Conservation (phyloP, 495 filamentous ascomycete genomes). For the Parathielavia hyrcaniae region DNA sequence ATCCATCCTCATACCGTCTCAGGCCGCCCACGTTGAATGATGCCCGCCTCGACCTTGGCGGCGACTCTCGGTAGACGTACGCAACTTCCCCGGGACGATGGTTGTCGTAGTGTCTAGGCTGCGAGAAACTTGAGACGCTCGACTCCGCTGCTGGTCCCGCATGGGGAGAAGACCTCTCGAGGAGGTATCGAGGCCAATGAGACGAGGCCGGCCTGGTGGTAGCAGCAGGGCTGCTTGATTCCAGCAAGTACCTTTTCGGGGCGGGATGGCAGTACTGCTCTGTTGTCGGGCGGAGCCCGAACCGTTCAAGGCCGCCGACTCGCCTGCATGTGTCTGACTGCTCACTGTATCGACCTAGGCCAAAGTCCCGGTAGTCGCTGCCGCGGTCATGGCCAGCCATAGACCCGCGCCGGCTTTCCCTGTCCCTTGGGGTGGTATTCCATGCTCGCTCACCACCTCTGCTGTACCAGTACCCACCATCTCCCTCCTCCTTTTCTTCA, state of each 20-base stretch:
- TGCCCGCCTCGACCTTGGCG: constrained; percentile 1
- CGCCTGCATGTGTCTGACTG: background rate
- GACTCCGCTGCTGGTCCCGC: background rate
- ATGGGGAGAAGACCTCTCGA: background rate
- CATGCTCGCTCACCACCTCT: background rate
- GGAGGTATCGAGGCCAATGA: background rate
- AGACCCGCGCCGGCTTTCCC: background rate
- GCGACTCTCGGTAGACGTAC: constrained; percentile 13
- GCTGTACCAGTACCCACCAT: background rate
- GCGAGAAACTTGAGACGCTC: background rate
- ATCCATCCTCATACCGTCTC: constrained; percentile 8
- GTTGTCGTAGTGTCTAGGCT: constrained; percentile 7
- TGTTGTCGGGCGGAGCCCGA: background rate
- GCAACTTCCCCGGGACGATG: constrained; percentile 2
- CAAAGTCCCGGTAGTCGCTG: background rate
- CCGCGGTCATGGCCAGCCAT: background rate
- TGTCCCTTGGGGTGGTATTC: background rate
- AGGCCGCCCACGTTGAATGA: constrained; percentile 5
- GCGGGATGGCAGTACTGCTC: constrained; percentile 14
- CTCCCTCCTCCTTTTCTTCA: background rate
- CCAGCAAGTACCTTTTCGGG: constrained; percentile 10
- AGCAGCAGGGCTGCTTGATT: background rate
- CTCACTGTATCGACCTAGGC: background rate
- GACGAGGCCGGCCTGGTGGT: background rate
- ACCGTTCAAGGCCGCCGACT: background rate